A percentile compares a stretch with the other conserved stretches of the same genome.
Conservation (phyloP, 2,329 filamentous ascomycete species). For the Pyrenochaeta sp. region DNA sequence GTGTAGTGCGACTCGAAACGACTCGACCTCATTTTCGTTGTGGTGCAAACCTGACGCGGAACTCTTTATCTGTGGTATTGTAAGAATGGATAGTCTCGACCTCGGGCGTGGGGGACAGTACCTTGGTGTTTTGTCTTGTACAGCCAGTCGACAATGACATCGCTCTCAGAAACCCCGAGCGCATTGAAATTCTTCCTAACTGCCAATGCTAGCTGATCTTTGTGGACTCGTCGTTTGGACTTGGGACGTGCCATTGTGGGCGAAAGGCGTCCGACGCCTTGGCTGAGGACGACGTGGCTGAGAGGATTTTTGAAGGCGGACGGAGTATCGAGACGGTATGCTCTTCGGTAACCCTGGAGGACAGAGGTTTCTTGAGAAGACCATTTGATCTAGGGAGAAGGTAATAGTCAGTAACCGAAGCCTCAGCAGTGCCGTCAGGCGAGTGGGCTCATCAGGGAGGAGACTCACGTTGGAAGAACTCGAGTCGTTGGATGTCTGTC, state of each 20-base stretch:
- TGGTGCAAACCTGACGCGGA: conserved; percentile 54
- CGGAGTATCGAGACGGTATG: conserved; percentile 74
- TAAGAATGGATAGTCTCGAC: conserved; percentile 7
- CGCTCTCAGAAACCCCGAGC: conserved; percentile 79
- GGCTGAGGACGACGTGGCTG: conserved; percentile 59
- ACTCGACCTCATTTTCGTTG: conserved; percentile 37
- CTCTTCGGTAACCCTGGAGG: conserved; percentile 77
- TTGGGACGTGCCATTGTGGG: conserved; percentile 77
- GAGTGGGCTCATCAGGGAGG: conserved; percentile 8
- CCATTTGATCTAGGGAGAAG: conserved; percentile 65
- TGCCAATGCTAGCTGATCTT: conserved; percentile 73
- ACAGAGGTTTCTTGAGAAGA: conserved; percentile 70
- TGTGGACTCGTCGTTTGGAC: conserved; percentile 70
- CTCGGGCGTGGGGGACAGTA: no score
- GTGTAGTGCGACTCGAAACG: conserved; percentile 16
- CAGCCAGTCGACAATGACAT: conserved; percentile 80
- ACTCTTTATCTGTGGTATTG: conserved; percentile 53
- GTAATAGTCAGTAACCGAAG: conserved; percentile 17
- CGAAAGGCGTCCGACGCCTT: conserved; percentile 72
- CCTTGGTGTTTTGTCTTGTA: conserved; percentile 72
- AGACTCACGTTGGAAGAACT: conserved; percentile 43
- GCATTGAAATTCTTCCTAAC: conserved; percentile 86
- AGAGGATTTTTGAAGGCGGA: conserved; percentile 68
- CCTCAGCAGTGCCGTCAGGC: conserved; percentile 6
- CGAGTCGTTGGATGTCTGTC: conserved; percentile 39